Evolutionary conservation across 2,329 filamentous ascomycete genomes (phyloP).

Genomic region (Pyricularia grisea): DNA sequence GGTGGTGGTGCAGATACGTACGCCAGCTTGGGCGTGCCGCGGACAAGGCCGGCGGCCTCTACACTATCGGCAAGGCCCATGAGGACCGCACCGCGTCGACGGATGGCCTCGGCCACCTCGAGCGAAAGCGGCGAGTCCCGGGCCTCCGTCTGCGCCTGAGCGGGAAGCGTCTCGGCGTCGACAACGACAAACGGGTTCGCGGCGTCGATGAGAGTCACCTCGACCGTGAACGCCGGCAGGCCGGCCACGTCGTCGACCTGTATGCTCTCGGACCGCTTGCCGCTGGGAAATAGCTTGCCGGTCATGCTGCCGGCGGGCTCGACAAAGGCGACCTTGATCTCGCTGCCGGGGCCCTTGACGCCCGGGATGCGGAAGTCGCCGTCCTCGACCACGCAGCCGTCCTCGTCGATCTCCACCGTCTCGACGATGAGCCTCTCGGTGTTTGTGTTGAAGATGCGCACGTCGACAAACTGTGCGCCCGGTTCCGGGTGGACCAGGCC

Average conservation of each 20-base stretch:
- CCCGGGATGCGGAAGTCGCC: conserved; percentile 51
- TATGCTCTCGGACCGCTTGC: conserved; percentile 34
- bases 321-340: conserved; percentile 48
- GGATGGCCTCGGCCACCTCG: conserved; percentile 36
- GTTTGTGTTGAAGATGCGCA: conserved; percentile 52
- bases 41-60: conserved; percentile 19
- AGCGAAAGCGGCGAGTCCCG: conserved; percentile 18
- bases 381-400: conserved; percentile 32
- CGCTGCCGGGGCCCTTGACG: conserved; percentile 41
- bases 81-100: conserved; percentile 39
- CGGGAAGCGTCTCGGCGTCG: conserved; percentile 32
- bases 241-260: conserved; percentile 24
- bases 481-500: conserved; percentile 23
- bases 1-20: conserved; percentile 29
- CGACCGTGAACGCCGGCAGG: conserved; percentile 18
- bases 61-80: conserved; percentile 44
- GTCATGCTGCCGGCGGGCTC: conserved; percentile 53
- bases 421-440: conserved; percentile 46
- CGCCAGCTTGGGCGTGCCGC: conserved; percentile 45
- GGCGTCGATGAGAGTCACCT: conserved; percentile 23
- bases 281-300: conserved; percentile 47
- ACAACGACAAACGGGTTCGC: conserved; percentile 40
- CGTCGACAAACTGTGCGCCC: conserved; percentile 10
- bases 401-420: conserved; percentile 38
- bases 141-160: conserved; percentile 30